Evolutionary conservation across 306 rosid genomes (phyloP).

Genomic region (Prunus davidiana): DNA sequence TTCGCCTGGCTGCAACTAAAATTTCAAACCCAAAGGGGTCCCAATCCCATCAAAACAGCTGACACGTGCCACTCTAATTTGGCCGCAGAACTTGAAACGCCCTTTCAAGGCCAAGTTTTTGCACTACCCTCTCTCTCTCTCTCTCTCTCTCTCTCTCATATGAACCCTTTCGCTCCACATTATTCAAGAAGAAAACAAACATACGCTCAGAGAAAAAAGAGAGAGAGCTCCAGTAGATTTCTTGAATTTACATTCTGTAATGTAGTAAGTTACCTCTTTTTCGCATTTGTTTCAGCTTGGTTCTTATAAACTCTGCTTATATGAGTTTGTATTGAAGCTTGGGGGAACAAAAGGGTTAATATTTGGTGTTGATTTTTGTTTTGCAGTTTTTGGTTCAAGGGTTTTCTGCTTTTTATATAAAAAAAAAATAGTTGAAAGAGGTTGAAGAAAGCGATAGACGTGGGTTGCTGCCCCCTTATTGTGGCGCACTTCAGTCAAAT

Average conservation of each 20-base stretch:
- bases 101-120: slow-evolving; percentile 32
- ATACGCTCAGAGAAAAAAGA: not conserved
- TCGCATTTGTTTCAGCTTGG: not conserved
- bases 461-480: slow-evolving; percentile 67
- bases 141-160: slow-evolving; percentile 3
- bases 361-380: not conserved
- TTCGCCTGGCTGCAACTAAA: slow-evolving; percentile 32
- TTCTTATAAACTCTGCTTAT: not conserved
- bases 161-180: not conserved
- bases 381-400: slow-evolving; percentile 4
- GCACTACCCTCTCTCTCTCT: slow-evolving; percentile 16
- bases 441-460: slow-evolving; percentile 51
- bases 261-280: not conserved
- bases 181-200: slow-evolving; percentile 34
- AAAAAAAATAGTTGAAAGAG: slow-evolving; percentile 12
- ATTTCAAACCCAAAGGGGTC: slow-evolving; percentile 32
- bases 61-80: slow-evolving; percentile 61
- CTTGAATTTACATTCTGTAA: not conserved
- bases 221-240: slow-evolving; percentile 1
- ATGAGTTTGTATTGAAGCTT: not conserved
- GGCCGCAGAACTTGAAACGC: slow-evolving; percentile 55
- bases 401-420: not conserved
- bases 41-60: slow-evolving; percentile 3
- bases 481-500: slow-evolving; percentile 79
- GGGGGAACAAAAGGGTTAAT: not conserved